Evolutionary conservation across 2,329 filamentous ascomycete species (phyloP).

Genomic region (Phialemoniopsis sp.): DNA sequence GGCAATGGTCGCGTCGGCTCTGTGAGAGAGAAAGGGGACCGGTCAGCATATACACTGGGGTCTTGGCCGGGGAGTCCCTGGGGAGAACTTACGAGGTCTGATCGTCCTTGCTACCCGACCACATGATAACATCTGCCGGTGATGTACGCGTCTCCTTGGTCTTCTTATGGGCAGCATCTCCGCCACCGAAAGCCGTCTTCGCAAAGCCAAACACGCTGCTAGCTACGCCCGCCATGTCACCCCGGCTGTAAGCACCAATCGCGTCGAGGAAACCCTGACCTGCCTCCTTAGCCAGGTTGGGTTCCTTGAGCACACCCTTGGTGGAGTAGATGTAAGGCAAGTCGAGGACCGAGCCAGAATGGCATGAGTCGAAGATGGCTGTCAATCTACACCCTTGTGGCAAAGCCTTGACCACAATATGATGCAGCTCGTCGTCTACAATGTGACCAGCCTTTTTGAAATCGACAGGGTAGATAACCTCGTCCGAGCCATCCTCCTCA

Average conservation of each 20-base stretch:
- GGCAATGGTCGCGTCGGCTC: slow-evolving; percentile 83
- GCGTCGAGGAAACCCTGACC: slow-evolving; percentile 68
- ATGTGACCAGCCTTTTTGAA: slow-evolving; percentile 67
- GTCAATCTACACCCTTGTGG: slow-evolving; percentile 80
- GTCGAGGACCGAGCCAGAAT: slow-evolving; percentile 74
- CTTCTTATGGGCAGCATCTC: slow-evolving; percentile 71
- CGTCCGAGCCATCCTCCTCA: slow-evolving; percentile 73
- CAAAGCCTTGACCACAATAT: slow-evolving; percentile 71
- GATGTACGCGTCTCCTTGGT: slow-evolving; percentile 88
- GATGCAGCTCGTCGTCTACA: slow-evolving; percentile 75
- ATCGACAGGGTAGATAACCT: slow-evolving; percentile 77
- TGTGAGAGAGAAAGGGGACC: slow-evolving; percentile 25
- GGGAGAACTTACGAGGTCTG: slow-evolving; percentile 73
- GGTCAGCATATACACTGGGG: slow-evolving; percentile 3
- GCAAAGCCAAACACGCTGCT: slow-evolving; percentile 77
- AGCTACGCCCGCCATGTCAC: slow-evolving; percentile 79
- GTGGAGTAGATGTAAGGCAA: slow-evolving; percentile 78
- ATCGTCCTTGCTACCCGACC: slow-evolving; percentile 92
- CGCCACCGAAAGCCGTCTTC: slow-evolving; percentile 78
- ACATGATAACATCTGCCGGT: slow-evolving; percentile 95
- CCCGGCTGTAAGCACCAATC: slow-evolving; percentile 74
- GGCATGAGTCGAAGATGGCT: slow-evolving; percentile 78
- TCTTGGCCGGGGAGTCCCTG: slow-evolving; percentile 13
- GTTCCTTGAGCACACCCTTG: slow-evolving; percentile 76
- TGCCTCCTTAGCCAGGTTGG: slow-evolving; percentile 76